Evolutionary conservation across 768 basidiomycete genomes (phyloP).

Genomic region (Collybia nuda): DNA sequence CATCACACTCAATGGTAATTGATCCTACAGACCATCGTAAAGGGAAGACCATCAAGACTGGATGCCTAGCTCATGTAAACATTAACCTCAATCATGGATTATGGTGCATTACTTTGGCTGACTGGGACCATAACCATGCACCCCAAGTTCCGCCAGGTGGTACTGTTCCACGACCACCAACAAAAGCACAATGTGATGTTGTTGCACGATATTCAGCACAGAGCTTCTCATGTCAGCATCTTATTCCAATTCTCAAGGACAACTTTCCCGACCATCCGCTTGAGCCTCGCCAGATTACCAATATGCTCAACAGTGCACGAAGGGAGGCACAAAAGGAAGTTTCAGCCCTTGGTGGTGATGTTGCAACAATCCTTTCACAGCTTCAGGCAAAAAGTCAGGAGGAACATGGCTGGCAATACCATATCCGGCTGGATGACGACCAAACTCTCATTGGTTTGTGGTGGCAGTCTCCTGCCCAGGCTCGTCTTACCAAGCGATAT

Average conservation of each 20-base stretch:
- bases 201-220: constrained; percentile 7
- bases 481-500: constrained; percentile 14
- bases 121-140: constrained; percentile 24
- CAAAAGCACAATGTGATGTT: constrained; percentile 12
- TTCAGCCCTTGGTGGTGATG: constrained; percentile 23
- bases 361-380: constrained; percentile 19
- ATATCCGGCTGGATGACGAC: constrained; percentile 14
- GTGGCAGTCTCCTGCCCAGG: constrained; percentile 31
- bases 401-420: constrained; percentile 21
- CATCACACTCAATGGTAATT: constrained; percentile 7
- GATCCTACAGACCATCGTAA: constrained; percentile 17
- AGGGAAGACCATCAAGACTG: constrained; percentile 13
- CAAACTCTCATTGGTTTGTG: constrained; percentile 18
- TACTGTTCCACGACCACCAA: constrained; percentile 13
- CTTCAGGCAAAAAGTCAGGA: constrained; percentile 10
- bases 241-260: constrained; percentile 8
- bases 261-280: constrained; percentile 12
- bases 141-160: constrained; percentile 19
- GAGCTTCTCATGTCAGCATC: constrained; percentile 14
- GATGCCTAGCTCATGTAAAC: constrained; percentile 23
- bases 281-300: constrained; percentile 29
- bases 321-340: constrained; percentile 15
- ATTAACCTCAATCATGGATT: neutral
- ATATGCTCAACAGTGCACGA: constrained; percentile 21
- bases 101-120: constrained; percentile 13